A percentile compares a stretch with the other conserved stretches of the same genome.
phyloP scores from a whole-genome alignment of 2,329 filamentous ascomycete species.

The Diaporthe sp. region DNA sequence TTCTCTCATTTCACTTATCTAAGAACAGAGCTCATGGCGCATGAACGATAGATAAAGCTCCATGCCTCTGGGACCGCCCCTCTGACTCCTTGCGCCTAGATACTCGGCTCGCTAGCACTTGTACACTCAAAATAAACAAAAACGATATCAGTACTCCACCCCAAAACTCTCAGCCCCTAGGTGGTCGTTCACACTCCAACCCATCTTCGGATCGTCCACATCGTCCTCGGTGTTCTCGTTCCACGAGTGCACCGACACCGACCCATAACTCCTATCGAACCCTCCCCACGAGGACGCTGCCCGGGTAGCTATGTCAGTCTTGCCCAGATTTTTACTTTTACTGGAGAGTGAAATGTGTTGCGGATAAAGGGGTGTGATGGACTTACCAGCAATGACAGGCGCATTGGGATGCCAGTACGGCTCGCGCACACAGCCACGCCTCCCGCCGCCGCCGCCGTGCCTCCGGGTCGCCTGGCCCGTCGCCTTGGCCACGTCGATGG shows the following conservation, averaged over 20 bases:
- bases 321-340: background rate
- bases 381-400: constrained; percentile 79
- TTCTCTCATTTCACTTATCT: background rate
- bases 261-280: constrained; percentile 79
- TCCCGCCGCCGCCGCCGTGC: constrained; percentile 33
- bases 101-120: constrained; percentile 1
- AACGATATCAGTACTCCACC: background rate
- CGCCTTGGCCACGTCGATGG: constrained; percentile 81
- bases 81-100: background rate
- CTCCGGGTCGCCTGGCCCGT: constrained; percentile 57
- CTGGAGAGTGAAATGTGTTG: background rate
- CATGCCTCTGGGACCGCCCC: background rate
- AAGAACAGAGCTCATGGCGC: background rate
- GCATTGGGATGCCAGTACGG: constrained; percentile 92
- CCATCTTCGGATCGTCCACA: constrained; percentile 69
- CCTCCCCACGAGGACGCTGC: constrained; percentile 87
- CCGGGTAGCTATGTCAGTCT: constrained; percentile 7
- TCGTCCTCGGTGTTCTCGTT: constrained; percentile 79
- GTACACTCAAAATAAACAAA: background rate
- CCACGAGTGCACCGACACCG: constrained; percentile 83
- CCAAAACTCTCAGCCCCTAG: constrained; percentile 52
- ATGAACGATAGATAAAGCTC: background rate
- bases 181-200: constrained; percentile 72
- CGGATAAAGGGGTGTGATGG: background rate
- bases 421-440: constrained; percentile 83